Evolutionary conservation across 495 filamentous ascomycete genomes (phyloP), one percentile per base, ranked within the genome.

Genomic region (Podospora didyma): DNA sequence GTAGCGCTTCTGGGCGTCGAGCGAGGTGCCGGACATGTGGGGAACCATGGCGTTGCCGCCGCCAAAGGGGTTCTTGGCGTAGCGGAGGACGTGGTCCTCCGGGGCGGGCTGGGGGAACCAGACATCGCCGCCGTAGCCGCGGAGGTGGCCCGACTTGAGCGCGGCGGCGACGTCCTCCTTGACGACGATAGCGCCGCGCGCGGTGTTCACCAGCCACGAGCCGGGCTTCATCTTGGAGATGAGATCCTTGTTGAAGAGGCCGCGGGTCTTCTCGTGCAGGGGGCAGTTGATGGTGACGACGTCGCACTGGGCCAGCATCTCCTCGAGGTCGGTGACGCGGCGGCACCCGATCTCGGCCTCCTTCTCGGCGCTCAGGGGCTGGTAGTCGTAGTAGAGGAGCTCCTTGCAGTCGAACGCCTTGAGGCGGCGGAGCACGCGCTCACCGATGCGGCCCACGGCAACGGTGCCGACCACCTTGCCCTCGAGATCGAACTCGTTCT

Each of bases 211-310:
- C 68, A 98, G 87, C 92, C 92, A 97, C 46, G 89, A 86, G 62
- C 89, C 92, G 69, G 86, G 86, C 90, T 98, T 98, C 94, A 98
- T 98, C 89, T 97, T 97, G 66, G 87, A 82, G 67, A 98, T 96
- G 59, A 98, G 82, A n/a, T 97, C 90, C 88, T 97, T 97, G 84
- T 97, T 96, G 82, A 98, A 98, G 63, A 98, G 72, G 60, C 94
- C 94, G 31, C 82, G 80, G 46, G 94, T 98, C 82, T 94, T 95
- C 82, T 97, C 94, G 78, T 98, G 94, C 60, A 98, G 84, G 58
- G 94, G 94, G 84, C 93, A 97, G 84, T 98, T 98, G 77, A 98
- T 97, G 67, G 94, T 98, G 67, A 98, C 94, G 42, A 98, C 89
- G 64, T 98, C 94, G 75, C 92, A 97, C 82, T 97, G 92, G 53